Base-by-base conservation (phyloP, 2,329 filamentous ascomycete species). In the Venturia pyrina region DNA sequence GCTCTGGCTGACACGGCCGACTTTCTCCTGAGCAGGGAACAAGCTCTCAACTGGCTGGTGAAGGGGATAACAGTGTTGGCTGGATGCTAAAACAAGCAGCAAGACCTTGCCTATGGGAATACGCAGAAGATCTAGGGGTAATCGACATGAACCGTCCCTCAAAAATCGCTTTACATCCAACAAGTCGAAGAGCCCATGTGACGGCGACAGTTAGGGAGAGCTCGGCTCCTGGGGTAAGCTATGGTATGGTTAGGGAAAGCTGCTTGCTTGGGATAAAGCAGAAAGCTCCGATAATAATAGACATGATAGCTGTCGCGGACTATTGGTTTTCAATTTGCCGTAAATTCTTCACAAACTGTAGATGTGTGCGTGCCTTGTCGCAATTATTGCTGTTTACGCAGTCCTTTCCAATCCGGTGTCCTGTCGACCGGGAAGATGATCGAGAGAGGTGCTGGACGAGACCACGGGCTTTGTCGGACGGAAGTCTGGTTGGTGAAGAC, bases 161-260 rank as follows among this genome's bases (percentile, higher is more conserved):
- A n/a, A 1, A 56, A 28, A 59, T 34, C 28, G 53, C 53, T 59
- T n/a, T 59, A 59, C 53, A 59, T 59, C 53, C 53, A 59, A 59
- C 53, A 59, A 59, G 53, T 34, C 28, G 50, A 57, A 15, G 28
- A 15, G 24, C 6, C 53, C 53, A 59, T 59, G 53, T 59, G 53
- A 59, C 53, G 53, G 53, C 53, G 28, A 59, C 32, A 56, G 50
- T 13, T 56, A 56, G 50, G 50, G 50, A 37, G 28, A 59, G 53
- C 53, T 59, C 53, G 53, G 53, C 53, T 34, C 32, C 53, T 59
- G 53, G 24, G 17, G 32, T 3, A n/a, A 59, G 53, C 32, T 57
- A 34, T 57, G 50, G 50, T 50, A 34, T 15, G 50, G 50, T 24
- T 57, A 19, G 32, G 13, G 8, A 57, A 34, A 28, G 53, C 53